Base-by-base conservation (phyloP, 768 basidiomycete species). In the Hygrophorus russula region DNA sequence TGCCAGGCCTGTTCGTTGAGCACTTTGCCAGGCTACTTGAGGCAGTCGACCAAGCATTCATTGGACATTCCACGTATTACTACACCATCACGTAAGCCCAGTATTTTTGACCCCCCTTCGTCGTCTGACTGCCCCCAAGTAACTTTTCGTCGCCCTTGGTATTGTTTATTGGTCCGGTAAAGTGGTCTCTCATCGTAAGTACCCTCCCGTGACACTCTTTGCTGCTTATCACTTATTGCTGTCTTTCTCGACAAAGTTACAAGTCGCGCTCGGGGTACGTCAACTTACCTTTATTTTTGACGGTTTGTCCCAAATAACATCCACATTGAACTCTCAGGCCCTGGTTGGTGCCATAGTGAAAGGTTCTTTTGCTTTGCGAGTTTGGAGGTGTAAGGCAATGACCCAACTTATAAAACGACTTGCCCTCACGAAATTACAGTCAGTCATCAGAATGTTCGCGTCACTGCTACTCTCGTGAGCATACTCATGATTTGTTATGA, bases 301-400 rank as follows among this genome's bases (percentile, higher is more conserved):
- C 4, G 49, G 71, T 11, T 57, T 66, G 33, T 71, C 74, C 44
- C 51, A 66, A 53, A 39, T 37, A 43, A 34, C 32, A 20, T 32
- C 18, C 39, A 20, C 36, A 37, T 18, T 24, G 7, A 24, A 24
- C 7, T 39, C 38, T 13, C 39, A 59, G 73, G 67, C 64, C 4
- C 12, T 68, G 4, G 68, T 73, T 17, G 78, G 71, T 1, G 63
- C 63, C 3, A 58, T 75, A n/a, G 78, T 80, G 30, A 76, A 76
- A 61, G 54, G 62, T 31, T 66, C 68, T 39, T 80, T 78, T 46
- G 65, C 73, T 1, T 61, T 78, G 58, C 72, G 78, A 11, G 77
- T 80, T 10, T 80, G 76, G 76, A 59, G 76, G 57, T 80, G 78
- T 78, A 56, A 50, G 61, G 19, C 20, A 24, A 2, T 18, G 19